Conservation (phyloP, 1,139 yeast genomes). For the Magnusiomyces starmeri region DNA sequence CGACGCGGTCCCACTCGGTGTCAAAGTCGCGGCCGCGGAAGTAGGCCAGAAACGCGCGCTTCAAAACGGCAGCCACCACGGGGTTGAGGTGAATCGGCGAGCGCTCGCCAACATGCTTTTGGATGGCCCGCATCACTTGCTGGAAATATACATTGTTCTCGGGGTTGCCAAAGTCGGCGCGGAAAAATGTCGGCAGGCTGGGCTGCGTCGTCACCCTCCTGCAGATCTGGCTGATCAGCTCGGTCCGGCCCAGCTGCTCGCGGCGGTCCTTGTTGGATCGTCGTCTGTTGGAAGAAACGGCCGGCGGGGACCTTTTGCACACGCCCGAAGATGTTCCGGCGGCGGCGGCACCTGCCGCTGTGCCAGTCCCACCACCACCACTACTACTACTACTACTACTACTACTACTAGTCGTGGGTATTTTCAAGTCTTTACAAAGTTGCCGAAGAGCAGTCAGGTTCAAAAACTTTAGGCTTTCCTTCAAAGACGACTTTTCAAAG, state of each 20-base stretch:
- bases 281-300: background rate
- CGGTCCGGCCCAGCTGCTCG: background rate
- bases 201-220: background rate
- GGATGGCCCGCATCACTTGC: background rate
- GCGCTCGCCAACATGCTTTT: background rate
- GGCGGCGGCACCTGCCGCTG: too few species aligned
- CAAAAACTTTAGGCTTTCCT: background rate
- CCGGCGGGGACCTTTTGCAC: too few species aligned
- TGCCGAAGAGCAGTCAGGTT: background rate
- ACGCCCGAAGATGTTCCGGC: too few species aligned
- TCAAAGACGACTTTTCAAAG: background rate
- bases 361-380: too few species aligned
- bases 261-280: background rate
- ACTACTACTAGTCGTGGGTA: background rate
- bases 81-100: background rate
- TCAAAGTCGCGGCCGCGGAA: background rate
- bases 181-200: background rate
- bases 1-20: background rate
- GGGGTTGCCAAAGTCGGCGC: background rate
- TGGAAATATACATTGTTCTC: background rate
- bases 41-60: background rate
- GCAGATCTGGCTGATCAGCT: background rate
- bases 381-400: too few species aligned
- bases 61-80: background rate
- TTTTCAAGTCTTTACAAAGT: background rate